Conservation (phyloP, 2,329 filamentous ascomycete genomes). For the Sarocladium strictum region DNA sequence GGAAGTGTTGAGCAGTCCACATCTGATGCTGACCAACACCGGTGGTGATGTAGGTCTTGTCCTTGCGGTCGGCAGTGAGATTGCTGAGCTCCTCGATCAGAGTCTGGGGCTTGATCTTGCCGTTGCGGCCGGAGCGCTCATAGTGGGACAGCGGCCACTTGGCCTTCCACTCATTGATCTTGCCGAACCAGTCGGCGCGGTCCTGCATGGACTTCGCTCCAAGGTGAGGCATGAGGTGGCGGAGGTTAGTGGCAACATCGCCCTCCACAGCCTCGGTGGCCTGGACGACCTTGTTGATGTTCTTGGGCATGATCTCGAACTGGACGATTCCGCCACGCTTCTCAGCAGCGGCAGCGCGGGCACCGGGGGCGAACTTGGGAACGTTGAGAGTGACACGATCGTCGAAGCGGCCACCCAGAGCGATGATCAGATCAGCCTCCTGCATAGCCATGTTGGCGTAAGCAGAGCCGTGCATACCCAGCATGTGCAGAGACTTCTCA, state of each 20-base stretch:
- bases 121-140: constrained; percentile 68
- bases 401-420: constrained; percentile 89
- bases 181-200: constrained; percentile 78
- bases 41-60: constrained; percentile 81
- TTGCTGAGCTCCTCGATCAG: constrained; percentile 87
- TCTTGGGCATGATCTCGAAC: constrained; percentile 99
- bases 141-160: constrained; percentile 82
- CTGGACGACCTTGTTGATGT: constrained; percentile 99
- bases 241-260: constrained; percentile 77
- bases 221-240: constrained; percentile 66
- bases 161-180: constrained; percentile 87
- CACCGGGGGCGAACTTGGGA: constrained; percentile 81
- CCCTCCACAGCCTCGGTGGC: constrained; percentile 94
- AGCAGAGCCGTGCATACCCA: constrained; percentile 95
- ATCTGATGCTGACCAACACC: constrained; percentile 97
- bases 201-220: constrained; percentile 55
- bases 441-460: constrained; percentile 99
- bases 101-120: constrained; percentile 89
- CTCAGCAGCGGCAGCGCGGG: constrained; percentile 77
- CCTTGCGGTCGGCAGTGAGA: constrained; percentile 72
- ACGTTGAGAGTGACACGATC: constrained; percentile 85
- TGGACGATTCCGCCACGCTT: constrained; percentile 91
- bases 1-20: constrained; percentile 97
- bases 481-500: constrained; percentile 93
- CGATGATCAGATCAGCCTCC: constrained; percentile 91